A percentile compares a stretch with the other conserved stretches of the same genome.
Conservation (phyloP, 805 yeast species). For the Grigorovia yakushimaensis region DNA sequence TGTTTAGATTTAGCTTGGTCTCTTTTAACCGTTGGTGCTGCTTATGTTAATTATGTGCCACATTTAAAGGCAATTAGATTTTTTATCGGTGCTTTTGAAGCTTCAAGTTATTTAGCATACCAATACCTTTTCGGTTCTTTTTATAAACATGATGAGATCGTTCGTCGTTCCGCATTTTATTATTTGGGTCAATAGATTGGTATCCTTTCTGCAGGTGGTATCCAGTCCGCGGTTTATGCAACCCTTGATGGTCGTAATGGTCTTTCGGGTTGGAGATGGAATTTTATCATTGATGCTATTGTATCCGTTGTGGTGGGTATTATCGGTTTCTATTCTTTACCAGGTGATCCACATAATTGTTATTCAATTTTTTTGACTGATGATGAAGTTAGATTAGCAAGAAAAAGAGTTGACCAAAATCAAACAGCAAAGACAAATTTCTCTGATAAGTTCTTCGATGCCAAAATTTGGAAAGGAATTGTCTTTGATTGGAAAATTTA, state of each 20-base stretch:
- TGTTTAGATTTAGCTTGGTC: constrained; percentile 60
- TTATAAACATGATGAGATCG: constrained; percentile 49
- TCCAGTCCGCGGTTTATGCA: constrained; percentile 37
- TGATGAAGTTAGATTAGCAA: constrained; percentile 48
- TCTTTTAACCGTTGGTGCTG: constrained; percentile 48
- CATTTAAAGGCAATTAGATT: constrained; percentile 55
- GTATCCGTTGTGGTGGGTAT: constrained; percentile 42
- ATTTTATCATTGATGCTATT: constrained; percentile 54
- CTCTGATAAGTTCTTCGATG: constrained; percentile 28
- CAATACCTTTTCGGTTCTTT: constrained; percentile 52
- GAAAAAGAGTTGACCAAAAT: constrained; percentile 32
- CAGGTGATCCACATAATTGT: constrained; percentile 54
- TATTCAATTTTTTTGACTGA: constrained; percentile 47
- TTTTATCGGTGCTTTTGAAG: constrained; percentile 60
- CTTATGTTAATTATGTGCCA: constrained; percentile 37
- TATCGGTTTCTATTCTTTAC: constrained; percentile 39
- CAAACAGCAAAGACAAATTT: constrained; percentile 25
- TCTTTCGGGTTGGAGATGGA: constrained; percentile 57
- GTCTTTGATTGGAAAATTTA: constrained; percentile 48
- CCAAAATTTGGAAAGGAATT: constrained; percentile 42
- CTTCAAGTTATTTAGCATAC: constrained; percentile 54
- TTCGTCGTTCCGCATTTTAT: constrained; percentile 52
- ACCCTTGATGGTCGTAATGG: constrained; percentile 37
- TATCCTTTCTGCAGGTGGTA: constrained; percentile 45
- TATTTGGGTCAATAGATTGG: constrained; percentile 44